phyloP scores from a whole-genome alignment of 1,284 basidiomycete genomes.

The Taiwanofungus camphoratus region DNA sequence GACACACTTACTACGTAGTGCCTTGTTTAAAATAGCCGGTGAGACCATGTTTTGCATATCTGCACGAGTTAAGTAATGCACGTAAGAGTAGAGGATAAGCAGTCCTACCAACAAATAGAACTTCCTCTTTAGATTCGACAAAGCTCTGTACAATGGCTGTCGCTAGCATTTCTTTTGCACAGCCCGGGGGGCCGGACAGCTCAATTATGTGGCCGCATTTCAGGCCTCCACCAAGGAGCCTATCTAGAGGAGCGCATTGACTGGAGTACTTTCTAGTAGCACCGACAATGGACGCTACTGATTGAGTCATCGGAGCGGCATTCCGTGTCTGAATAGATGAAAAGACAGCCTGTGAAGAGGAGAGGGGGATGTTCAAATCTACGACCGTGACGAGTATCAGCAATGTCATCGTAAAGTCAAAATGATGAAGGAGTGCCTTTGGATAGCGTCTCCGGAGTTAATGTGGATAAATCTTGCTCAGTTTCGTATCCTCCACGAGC shows the following conservation, averaged over 20 bases:
- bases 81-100: conserved; percentile 7
- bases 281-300: conserved; percentile 43
- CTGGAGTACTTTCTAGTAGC: conserved; percentile 34
- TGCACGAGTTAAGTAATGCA: conserved; percentile 21
- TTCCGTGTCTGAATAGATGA: conserved; percentile 31
- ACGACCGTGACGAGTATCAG: background rate
- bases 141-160: conserved; percentile 44
- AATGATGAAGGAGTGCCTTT: conserved; percentile 30
- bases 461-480: conserved; percentile 36
- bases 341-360: conserved; percentile 39
- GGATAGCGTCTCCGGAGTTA: conserved; percentile 37
- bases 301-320: conserved; percentile 42
- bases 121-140: conserved; percentile 38
- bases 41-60: conserved; percentile 67
- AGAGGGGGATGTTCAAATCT: conserved; percentile 45
- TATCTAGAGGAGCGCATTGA: conserved; percentile 46
- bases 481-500: conserved; percentile 46
- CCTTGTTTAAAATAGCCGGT: conserved; percentile 37
- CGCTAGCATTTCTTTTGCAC: conserved; percentile 52
- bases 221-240: conserved; percentile 55
- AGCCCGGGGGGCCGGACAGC: conserved; percentile 69
- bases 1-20: conserved; percentile 33
- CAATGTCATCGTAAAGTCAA: background rate
- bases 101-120: conserved; percentile 57
- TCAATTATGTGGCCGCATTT: conserved; percentile 57